Evolutionary conservation across 495 filamentous ascomycete genomes (phyloP), one percentile per base, ranked within the genome.

Genomic region (Podospora didyma): DNA sequence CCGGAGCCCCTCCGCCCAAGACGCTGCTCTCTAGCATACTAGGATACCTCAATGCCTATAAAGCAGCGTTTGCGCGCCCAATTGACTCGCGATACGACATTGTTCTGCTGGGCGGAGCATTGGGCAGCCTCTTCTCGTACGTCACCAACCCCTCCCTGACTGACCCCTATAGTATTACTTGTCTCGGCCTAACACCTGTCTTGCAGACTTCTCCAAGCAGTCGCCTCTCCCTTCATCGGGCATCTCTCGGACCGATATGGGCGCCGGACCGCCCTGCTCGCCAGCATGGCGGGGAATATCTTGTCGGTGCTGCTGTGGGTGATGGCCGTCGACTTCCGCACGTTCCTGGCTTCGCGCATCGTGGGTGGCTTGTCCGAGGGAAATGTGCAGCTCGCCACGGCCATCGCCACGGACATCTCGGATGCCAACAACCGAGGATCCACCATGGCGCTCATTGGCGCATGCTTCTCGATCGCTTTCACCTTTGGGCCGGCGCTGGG

Each of bases 81-180:
- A 99, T 97, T 73, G 92, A 94, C 64, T 90, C 89, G 47, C 88
- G 89, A 71, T 97, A 97, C 75, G 95, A 99, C 67, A 93, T 97
- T 57, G 93, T 97, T 42, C 84, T 99, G 45, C 85, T 99, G 14
- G 95, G 95, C 28, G 95, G 95, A 14, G 95, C 94, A 20, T 77
- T 99, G 6, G 95, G 92, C 49, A 95, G 90, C 14, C 81, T 97
- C 7, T 97, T 97, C 78, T 94, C 91, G 69, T 71, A 49, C 14
- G 69, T 65, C 10, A 1, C 47, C 54, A 16, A 17, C n/a, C 20
- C 46, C 23, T 19, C 39, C 2, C 20, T n/a, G 6, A 37, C 31
- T 2, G n/a, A 6, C 10, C 35, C 26, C 24, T 14, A n/a, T 16
- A 14, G 2, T n/a, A n/a, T 2, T n/a, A 39, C 16, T 11, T 20